Conservation (phyloP, 2,329 filamentous ascomycete genomes). For the Coniochaeta sp. region DNA sequence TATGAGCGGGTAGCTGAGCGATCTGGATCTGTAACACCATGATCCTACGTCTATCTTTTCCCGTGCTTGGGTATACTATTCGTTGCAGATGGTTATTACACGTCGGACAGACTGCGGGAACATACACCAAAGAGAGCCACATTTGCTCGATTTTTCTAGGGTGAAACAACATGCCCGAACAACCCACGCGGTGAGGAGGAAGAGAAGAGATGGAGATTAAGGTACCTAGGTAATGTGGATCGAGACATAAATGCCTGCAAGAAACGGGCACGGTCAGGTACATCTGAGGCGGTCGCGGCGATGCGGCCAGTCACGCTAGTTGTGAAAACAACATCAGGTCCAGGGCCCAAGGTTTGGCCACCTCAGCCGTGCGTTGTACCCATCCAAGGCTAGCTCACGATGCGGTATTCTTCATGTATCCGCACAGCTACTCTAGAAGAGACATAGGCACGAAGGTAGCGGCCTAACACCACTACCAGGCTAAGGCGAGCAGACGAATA, state of each 20-base stretch:
- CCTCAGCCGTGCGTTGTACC: background rate
- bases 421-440: background rate
- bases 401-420: background rate
- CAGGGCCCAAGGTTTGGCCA: background rate
- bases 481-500: background rate
- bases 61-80: background rate
- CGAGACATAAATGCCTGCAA: background rate
- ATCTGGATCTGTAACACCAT: background rate
- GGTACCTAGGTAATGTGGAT: background rate
- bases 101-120: background rate
- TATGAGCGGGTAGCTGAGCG: background rate
- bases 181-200: background rate
- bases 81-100: background rate
- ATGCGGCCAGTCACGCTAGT: background rate
- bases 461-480: background rate
- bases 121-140: background rate
- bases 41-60: background rate
- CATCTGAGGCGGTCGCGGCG: background rate
- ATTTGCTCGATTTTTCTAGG: background rate
- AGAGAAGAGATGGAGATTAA: background rate
- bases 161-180: background rate
- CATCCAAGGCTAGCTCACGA: background rate
- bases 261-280: background rate
- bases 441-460: background rate
- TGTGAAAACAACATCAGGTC: background rate